Evolutionary conservation across 495 filamentous ascomycete genomes (phyloP).

Genomic region (Trichoderma parareesei): DNA sequence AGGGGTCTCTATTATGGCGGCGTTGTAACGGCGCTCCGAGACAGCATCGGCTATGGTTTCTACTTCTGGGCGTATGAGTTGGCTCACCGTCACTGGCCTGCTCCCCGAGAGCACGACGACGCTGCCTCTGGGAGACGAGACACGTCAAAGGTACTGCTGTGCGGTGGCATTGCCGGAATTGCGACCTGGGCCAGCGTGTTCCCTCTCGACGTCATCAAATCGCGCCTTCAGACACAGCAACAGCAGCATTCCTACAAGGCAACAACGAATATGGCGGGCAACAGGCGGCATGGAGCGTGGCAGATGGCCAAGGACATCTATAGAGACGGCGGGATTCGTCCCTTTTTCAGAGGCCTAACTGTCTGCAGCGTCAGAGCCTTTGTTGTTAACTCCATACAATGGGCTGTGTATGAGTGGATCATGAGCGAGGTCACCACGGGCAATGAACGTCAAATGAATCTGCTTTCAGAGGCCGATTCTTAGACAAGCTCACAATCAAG

Average conservation of each 20-base stretch:
- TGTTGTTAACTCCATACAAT: constrained; percentile 75
- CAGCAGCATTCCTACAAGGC: constrained; percentile 30
- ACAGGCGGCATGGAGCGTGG: constrained; percentile 43
- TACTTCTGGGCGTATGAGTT: constrained; percentile 89
- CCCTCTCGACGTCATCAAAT: constrained; percentile 85
- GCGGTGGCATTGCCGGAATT: constrained; percentile 77
- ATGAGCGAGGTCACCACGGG: constrained; percentile 42
- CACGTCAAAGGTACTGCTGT: constrained; percentile 60
- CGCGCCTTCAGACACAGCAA: constrained; percentile 64
- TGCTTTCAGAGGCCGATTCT: neutral
- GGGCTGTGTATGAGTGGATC: constrained; percentile 80
- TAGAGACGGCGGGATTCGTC: constrained; percentile 48
- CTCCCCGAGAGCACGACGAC: constrained; percentile 7
- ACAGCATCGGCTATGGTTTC: constrained; percentile 85
- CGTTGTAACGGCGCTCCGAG: constrained; percentile 66
- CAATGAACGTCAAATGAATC: neutral
- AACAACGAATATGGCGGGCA: constrained; percentile 21
- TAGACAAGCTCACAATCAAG: too few species aligned
- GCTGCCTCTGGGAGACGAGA: constrained; percentile 34
- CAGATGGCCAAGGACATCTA: constrained; percentile 58
- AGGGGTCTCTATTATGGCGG: constrained; percentile 72
- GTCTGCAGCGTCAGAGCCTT: constrained; percentile 79
- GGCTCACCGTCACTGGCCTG: constrained; percentile 46
- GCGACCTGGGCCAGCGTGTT: constrained; percentile 82
- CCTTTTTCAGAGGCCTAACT: constrained; percentile 71